Conservation (phyloP, 805 yeast species). For the Starmerella riodocensis region DNA sequence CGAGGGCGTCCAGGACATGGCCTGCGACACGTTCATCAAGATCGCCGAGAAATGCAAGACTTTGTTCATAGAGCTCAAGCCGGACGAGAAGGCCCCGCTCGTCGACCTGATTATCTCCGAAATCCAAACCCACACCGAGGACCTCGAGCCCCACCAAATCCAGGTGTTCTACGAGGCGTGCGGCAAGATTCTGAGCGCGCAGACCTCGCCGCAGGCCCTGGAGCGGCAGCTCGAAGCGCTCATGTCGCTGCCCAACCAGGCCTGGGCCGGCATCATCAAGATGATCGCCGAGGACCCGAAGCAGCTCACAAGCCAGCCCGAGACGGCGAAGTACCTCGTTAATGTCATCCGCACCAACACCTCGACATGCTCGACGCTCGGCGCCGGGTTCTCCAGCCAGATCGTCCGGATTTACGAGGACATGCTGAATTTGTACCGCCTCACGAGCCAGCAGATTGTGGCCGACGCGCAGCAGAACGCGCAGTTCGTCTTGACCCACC, state of each 20-base stretch:
- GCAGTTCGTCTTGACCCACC: constrained; percentile 82
- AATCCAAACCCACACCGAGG: constrained; percentile 76
- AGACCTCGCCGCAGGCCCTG: constrained; percentile 44
- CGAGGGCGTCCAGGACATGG: constrained; percentile 99
- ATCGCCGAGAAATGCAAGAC: constrained; percentile 90
- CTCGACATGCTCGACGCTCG: constrained; percentile 86
- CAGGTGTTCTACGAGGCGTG: constrained; percentile 97
- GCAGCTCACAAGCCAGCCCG: constrained; percentile 49
- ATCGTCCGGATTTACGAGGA: constrained; percentile 75
- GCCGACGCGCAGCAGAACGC: constrained; percentile 64
- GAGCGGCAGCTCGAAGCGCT: constrained; percentile 60
- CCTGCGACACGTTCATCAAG: constrained; percentile 96
- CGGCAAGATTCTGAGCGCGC: constrained; percentile 85
- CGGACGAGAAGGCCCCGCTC: constrained; percentile 77
- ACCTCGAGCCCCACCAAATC: constrained; percentile 91
- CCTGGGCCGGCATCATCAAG: constrained; percentile 82
- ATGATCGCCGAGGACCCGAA: constrained; percentile 77
- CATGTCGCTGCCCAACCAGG: constrained; percentile 86
- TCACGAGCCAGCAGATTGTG: constrained; percentile 67
- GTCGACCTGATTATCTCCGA: constrained; percentile 77
- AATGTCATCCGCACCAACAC: constrained; percentile 92
- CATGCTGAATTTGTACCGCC: constrained; percentile 77
- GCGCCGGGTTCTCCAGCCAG: constrained; percentile 82
- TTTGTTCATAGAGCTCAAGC: constrained; percentile 81
- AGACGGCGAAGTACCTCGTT: constrained; percentile 83